phyloP scores from a whole-genome alignment of 1,284 basidiomycete genomes.

The Pseudozyma sp. region DNA sequence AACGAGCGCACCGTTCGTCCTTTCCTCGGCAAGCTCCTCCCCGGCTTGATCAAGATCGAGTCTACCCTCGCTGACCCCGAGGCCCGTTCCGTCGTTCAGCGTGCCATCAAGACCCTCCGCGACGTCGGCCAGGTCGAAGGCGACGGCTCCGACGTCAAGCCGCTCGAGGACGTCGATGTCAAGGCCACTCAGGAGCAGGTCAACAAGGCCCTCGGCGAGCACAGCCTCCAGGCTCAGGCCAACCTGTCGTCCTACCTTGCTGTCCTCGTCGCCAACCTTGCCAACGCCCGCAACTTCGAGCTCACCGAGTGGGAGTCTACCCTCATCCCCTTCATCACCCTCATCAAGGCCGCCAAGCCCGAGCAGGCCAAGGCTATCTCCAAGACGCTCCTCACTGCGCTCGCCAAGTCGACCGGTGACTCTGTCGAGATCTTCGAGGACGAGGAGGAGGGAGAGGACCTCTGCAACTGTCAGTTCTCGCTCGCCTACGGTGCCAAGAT shows the following conservation, averaged over 20 bases:
- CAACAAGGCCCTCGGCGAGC: conserved; percentile 57
- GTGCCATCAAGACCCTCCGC: conserved; percentile 67
- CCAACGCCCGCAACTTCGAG: conserved; percentile 69
- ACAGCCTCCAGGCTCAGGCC: conserved; percentile 55
- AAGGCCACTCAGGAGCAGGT: conserved; percentile 56
- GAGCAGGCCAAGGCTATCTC: conserved; percentile 61
- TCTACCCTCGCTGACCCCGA: conserved; percentile 67
- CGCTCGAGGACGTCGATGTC: conserved; percentile 64
- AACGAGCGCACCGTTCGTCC: conserved; percentile 69
- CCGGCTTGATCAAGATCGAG: conserved; percentile 69
- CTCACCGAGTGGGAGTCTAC: conserved; percentile 66
- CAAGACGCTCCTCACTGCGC: conserved; percentile 56
- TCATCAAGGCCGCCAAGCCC: conserved; percentile 62
- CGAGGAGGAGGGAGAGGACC: conserved; percentile 69
- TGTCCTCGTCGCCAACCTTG: conserved; percentile 65
- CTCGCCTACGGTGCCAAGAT: conserved; percentile 70
- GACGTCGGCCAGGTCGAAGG: conserved; percentile 66
- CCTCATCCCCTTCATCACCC: conserved; percentile 65
- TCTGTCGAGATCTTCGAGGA: conserved; percentile 68
- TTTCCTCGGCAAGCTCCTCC: conserved; percentile 68
- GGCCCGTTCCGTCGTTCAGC: conserved; percentile 67
- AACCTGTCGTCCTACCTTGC: conserved; percentile 62
- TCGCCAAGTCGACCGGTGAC: conserved; percentile 67
- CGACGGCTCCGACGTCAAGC: conserved; percentile 67
- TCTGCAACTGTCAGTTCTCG: conserved; percentile 69